These are phyloP conservation scores for Platanthera zijinensis DNA, from an alignment of 106 monocot species.

Conservation along the genomic window DNA sequence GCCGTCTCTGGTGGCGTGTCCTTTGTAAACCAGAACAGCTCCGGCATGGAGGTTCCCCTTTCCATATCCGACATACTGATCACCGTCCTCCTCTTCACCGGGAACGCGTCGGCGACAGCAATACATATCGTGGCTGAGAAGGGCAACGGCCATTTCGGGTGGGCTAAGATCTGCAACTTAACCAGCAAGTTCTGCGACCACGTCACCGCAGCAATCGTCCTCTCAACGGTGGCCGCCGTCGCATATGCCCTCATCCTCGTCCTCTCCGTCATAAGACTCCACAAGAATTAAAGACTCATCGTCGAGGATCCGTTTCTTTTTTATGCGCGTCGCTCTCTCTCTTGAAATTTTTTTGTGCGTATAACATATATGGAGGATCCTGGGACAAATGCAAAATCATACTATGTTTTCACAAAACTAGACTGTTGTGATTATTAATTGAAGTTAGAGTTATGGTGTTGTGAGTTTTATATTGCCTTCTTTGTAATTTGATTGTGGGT, in stretches of 20 bases:
- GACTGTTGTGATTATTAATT: too few relatives aligned
- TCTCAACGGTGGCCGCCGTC: slow-evolving; percentile 18
- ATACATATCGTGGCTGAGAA: slow-evolving; percentile 9
- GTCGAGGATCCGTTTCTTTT: too few relatives aligned
- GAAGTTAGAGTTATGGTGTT: too few relatives aligned
- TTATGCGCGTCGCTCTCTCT: too few relatives aligned
- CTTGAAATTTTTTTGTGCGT: not conserved
- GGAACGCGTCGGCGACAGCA: slow-evolving; percentile 12
- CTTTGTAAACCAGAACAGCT: not conserved
- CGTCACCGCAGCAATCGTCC: slow-evolving; percentile 11
- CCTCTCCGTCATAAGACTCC: not conserved
- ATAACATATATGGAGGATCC: too few relatives aligned
- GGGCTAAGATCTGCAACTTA: slow-evolving; percentile 14
- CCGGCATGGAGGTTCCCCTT: slow-evolving; percentile 1
- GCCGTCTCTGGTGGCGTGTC: slow-evolving; percentile 14
- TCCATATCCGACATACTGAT: slow-evolving; percentile 10
- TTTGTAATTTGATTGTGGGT: too few relatives aligned
- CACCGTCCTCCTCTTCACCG: slow-evolving; percentile 17
- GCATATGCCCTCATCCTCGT: not conserved
- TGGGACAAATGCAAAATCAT: too few relatives aligned
- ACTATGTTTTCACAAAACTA: too few relatives aligned
- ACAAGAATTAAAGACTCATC: not conserved
- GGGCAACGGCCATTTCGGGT: slow-evolving; percentile 11
- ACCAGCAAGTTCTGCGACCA: slow-evolving; percentile 12
- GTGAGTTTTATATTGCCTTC: too few relatives aligned